Conservation (phyloP, 2,329 filamentous ascomycete species). For the Gaeumannomyces tritici region DNA sequence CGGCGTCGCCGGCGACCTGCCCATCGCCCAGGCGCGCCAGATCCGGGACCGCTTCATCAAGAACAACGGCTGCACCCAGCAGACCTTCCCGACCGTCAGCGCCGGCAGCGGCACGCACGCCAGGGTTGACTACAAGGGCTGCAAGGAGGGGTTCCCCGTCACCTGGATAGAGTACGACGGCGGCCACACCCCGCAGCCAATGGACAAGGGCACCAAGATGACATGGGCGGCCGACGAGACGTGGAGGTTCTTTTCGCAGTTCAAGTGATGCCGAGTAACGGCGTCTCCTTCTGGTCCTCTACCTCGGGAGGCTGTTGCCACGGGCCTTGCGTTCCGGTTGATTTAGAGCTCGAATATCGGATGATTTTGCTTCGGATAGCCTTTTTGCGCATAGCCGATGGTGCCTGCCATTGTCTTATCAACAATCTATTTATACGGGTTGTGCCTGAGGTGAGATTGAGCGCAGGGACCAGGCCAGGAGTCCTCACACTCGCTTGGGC, state of each 20-base stretch:
- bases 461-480: too few species aligned
- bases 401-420: too few species aligned
- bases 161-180: constrained; percentile 22
- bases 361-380: too few species aligned
- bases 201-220: constrained; percentile 12
- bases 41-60: constrained; percentile 26
- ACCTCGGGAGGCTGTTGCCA: too few species aligned
- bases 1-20: constrained; percentile 19
- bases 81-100: background rate
- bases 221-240: constrained; percentile 10
- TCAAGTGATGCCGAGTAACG: background rate
- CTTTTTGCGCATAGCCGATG: too few species aligned
- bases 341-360: too few species aligned
- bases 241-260: background rate
- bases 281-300: background rate
- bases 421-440: too few species aligned
- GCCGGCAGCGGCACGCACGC: constrained; percentile 8
- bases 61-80: constrained; percentile 24
- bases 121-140: constrained; percentile 16
- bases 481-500: too few species aligned
- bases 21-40: constrained; percentile 18
- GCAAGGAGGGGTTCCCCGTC: constrained; percentile 20
- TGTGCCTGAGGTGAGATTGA: too few species aligned
- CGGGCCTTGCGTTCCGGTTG: too few species aligned
- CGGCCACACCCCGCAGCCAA: constrained; percentile 11